Evolutionary conservation across 768 basidiomycete genomes (phyloP).

Genomic region (Mycena amicta): DNA sequence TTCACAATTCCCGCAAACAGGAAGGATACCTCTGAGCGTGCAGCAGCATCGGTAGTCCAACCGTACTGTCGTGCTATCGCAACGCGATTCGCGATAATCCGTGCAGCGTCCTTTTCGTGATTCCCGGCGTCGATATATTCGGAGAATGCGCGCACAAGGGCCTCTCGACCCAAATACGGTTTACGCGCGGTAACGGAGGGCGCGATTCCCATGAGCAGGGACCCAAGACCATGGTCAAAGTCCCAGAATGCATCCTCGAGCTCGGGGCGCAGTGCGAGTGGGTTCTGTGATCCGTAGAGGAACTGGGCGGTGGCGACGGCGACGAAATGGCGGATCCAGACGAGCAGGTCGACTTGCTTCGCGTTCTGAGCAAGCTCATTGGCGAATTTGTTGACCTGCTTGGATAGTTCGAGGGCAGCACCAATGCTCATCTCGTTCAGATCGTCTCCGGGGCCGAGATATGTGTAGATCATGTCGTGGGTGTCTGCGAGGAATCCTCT

Average conservation of each 20-base stretch:
- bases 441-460: conserved; percentile 12
- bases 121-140: conserved; percentile 15
- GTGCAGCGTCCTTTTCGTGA: conserved; percentile 11
- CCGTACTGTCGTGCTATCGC: conserved; percentile 15
- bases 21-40: conserved; percentile 19
- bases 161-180: conserved; percentile 11
- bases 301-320: conserved; percentile 14
- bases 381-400: neutral
- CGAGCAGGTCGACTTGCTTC: conserved; percentile 10
- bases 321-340: conserved; percentile 17
- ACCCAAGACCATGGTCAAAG: conserved; percentile 15
- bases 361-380: neutral
- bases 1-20: conserved; percentile 22
- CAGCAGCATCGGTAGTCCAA: conserved; percentile 7
- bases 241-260: conserved; percentile 20
- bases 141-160: conserved; percentile 7
- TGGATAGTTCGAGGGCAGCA: conserved; percentile 11
- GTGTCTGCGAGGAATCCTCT: conserved; percentile 17
- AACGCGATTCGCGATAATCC: conserved; percentile 13
- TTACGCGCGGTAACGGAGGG: conserved; percentile 9
- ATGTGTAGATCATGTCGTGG: conserved; percentile 16
- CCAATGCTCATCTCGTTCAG: conserved; percentile 11
- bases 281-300: conserved; percentile 16
- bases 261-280: conserved; percentile 5
- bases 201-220: conserved; percentile 9